Percentiles rank a stretch among this genome's conserved stretches.
phyloP scores from a whole-genome alignment of 805 yeast genomes.

The Wickerhamiella spandovensis region DNA sequence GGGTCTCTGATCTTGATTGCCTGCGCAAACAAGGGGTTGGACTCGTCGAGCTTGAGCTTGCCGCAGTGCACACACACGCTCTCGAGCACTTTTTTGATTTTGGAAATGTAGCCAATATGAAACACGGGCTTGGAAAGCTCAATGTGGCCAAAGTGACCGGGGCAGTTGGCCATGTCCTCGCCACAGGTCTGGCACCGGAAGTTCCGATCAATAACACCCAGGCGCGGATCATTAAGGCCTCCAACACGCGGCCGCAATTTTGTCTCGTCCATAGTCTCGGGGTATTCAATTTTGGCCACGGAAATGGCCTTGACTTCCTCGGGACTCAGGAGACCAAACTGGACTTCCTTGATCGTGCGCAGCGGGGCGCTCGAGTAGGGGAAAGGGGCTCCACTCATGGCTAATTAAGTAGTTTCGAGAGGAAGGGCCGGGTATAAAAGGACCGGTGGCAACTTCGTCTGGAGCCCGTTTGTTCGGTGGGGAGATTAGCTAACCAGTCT shows the following conservation, averaged over 20 bases:
- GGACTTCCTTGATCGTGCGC: constrained; percentile 94
- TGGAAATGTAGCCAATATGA: constrained; percentile 84
- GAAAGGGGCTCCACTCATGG: constrained; percentile 36
- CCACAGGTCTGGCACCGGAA: constrained; percentile 98
- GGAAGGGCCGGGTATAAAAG: background rate
- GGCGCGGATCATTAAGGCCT: constrained; percentile 91
- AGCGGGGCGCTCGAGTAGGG: constrained; percentile 98
- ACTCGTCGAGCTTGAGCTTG: constrained; percentile 75
- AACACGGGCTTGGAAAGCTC: constrained; percentile 97
- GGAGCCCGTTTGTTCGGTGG: constrained; percentile 1
- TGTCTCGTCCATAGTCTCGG: constrained; percentile 99
- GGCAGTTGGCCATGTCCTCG: constrained; percentile 98
- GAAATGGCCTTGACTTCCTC: constrained; percentile 96
- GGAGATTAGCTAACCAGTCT: background rate
- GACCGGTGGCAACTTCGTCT: background rate
- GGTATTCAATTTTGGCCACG: constrained; percentile 94
- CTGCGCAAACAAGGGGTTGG: constrained; percentile 68
- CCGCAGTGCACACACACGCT: constrained; percentile 99
- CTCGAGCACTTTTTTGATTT: constrained; percentile 89
- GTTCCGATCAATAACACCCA: constrained; percentile 94
- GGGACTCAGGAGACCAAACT: constrained; percentile 94
- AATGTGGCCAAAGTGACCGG: constrained; percentile 98
- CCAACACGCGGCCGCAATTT: constrained; percentile 92
- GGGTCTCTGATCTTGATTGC: constrained; percentile 86
- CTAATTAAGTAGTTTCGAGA: background rate